Base-by-base conservation (phyloP, 768 basidiomycete species). In the Kwoniella sp. region DNA sequence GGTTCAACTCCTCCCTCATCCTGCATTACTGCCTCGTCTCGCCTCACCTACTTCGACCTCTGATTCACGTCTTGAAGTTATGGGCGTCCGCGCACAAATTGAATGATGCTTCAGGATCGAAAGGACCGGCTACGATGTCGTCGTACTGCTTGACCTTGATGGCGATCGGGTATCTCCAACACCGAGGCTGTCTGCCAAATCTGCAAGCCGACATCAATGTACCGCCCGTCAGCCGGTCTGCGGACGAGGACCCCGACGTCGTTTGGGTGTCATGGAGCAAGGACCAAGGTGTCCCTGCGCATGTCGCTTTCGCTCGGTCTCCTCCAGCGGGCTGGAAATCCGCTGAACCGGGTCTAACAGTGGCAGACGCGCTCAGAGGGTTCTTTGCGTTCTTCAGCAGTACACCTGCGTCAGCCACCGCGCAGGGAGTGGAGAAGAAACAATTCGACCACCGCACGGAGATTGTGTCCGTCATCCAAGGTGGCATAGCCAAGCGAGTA, bases 101-200 rank as follows among this genome's bases (percentile, higher is more conserved):
- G 45, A 80, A 80, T 53, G 76, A 80, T 53, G 58, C 77, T 0
- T 77, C 79, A 0, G 79, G 79, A 15, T 41, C 67, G 1, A 53
- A 65, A 11, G 79, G 79, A 13, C 64, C 68, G 26, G 57, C 73
- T 0, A 74, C 79, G 2, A 72, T 80, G 67, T 79, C 77, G 0
- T 76, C 75, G 1, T 80, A 80, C 62, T 74, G 75, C 45, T 58
- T 78, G 22, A 73, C 73, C 1, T 65, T 80, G 22, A 73, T 80
- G 75, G 72, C 72, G 4, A 80, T 80, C 30, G 75, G 64, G n/a
- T 80, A 80, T 59, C 68, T 80, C 4, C 79, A 80, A 50, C 60
- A 61, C 26, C 61, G 67, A 17, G 75, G 77, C 12, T 61, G 58
- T 34, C 63, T 80, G 9, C 77, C 79, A 1, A 80, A 78, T 61